Evolutionary conservation across 768 basidiomycete species (phyloP), one percentile per base, ranked within the genome.

Genomic region (Inosperma sp.): DNA sequence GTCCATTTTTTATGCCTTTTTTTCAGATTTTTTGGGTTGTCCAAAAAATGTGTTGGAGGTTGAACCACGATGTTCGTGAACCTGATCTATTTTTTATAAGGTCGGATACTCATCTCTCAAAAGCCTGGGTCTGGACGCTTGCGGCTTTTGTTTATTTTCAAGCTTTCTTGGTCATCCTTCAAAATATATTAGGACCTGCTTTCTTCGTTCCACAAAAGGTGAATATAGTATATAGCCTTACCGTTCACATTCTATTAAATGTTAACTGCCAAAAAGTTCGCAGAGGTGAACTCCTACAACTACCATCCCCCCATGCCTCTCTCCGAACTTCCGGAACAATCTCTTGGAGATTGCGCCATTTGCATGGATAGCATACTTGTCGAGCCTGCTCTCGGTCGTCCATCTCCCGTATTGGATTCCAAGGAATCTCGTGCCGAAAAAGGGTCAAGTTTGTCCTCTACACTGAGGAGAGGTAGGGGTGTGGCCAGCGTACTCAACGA

Each of bases 1-100:
- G 5, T 39, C 16, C n/a, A 29, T 17, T 27, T n/a, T 13, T 47
- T 43, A 47, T 23, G 52, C 46, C 34, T 30, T 31, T n/a, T 37
- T 48, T 44, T 8, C 55, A 95, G 93, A 95, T 62, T 88, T 88
- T 57, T 70, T 93, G 62, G 77, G 76, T 1, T 94, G 88, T 61
- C 88, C 91, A 1, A 82, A 82, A 61, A 96, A 94, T 60, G 86
- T 94, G 5, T 74, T 94, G 50, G 91, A 94, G 52, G 75, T 91
- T 13, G 78, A 87, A 55, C 80, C 86, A 12, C 77, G 84, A 53
- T 62, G 90, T 92, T 61, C 53, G 84, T 73, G 2, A 14, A 10
- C 37, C 22, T 25, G 16, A 2, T 55, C 26, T 21, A 31, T 10
- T 16, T 7, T 30, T 2, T 16, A 9, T 16, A 8, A 36, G 21